A percentile compares a stretch with the other conserved stretches of the same genome.
Conservation (phyloP, 139 green algal genomes). For the Yamagishiella unicocca region DNA sequence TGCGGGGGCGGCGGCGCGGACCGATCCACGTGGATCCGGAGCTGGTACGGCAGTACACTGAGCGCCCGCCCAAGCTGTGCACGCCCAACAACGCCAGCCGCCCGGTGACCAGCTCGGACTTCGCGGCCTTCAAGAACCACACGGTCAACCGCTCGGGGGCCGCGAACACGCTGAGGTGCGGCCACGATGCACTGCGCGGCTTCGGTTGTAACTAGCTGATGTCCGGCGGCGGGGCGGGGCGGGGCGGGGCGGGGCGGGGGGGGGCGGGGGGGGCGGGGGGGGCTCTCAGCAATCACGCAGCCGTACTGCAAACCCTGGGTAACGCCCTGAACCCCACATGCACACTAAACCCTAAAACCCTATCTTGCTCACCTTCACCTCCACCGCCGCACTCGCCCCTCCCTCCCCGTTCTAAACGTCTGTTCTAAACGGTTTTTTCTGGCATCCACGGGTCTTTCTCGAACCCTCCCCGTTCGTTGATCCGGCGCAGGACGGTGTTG, state of each 20-base stretch:
- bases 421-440: too few species aligned
- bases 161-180: constrained; percentile 14
- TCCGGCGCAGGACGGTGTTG: not conserved
- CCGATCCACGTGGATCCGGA: constrained; percentile 28
- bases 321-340: not conserved
- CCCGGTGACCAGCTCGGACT: constrained; percentile 41
- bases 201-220: too few species aligned
- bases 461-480: not conserved
- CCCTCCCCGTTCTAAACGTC: too few species aligned
- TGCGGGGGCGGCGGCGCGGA: not conserved
- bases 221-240: too few species aligned
- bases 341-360: not conserved
- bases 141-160: constrained; percentile 14
- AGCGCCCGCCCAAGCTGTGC: constrained; percentile 35
- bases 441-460: too few species aligned
- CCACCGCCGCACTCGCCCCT: too few species aligned
- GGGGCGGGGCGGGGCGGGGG: too few species aligned
- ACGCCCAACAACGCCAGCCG: constrained; percentile 36
- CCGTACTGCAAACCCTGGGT: not conserved
- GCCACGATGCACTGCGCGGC: too few species aligned
- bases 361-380: not conserved
- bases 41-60: constrained; percentile 29
- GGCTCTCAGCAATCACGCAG: not conserved
- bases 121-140: constrained; percentile 35
- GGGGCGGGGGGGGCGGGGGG: too few species aligned